Conservation (phyloP, 495 filamentous ascomycete species). For the Aspergillus sclerotioniger region DNA sequence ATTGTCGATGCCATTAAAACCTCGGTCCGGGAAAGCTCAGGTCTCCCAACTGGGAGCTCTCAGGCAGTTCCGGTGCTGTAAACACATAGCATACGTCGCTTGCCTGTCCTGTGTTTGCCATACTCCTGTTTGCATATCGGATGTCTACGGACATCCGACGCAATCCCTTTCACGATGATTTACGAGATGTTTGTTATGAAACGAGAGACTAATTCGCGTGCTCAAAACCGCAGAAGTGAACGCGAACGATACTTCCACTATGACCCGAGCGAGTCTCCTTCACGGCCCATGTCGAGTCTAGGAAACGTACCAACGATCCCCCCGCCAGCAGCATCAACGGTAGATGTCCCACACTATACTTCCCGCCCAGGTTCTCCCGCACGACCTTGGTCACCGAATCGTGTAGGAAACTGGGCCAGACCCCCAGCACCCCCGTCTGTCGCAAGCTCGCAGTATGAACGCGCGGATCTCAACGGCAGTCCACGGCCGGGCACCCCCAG, state of each 20-base stretch:
- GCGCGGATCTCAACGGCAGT: slow-evolving; percentile 81
- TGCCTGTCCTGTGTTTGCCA: neutral
- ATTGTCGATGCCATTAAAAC: neutral
- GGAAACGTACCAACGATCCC: slow-evolving; percentile 54
- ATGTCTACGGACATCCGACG: neutral
- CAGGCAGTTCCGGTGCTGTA: neutral
- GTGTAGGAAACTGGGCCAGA: slow-evolving; percentile 62
- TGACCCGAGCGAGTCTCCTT: slow-evolving; percentile 34
- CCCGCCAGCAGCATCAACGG: slow-evolving; percentile 44
- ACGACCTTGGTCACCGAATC: slow-evolving; percentile 72
- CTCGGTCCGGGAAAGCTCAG: neutral
- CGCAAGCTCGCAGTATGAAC: slow-evolving; percentile 71
- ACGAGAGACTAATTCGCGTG: slow-evolving; percentile 26
- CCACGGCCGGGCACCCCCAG: slow-evolving; percentile 89
- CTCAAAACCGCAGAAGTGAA: slow-evolving; percentile 22
- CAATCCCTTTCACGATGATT: neutral
- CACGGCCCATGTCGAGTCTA: slow-evolving; percentile 55
- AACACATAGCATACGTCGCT: neutral
- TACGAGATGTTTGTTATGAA: slow-evolving; percentile 9
- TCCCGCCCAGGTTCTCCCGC: slow-evolving; percentile 56
- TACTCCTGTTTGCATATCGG: neutral
- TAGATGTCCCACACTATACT: slow-evolving; percentile 50
- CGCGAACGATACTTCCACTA: slow-evolving; percentile 33
- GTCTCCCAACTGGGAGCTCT: neutral
- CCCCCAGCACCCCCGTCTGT: slow-evolving; percentile 59